Conservation (phyloP, 257 asterid genomes). For the Gardenia jasminoides region DNA sequence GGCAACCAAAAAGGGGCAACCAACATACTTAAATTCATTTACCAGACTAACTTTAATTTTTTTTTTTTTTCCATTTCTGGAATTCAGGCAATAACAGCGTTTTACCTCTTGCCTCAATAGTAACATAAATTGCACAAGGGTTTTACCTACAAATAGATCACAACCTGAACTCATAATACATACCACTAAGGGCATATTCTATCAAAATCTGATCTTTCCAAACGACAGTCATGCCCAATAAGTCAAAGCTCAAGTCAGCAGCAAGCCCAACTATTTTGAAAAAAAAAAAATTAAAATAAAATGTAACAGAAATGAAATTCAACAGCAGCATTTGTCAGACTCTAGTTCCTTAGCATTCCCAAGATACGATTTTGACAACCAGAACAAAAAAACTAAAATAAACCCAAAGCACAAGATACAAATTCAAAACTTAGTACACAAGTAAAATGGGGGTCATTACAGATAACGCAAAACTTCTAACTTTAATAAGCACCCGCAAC, state of each 20-base stretch:
- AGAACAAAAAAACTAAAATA: neutral
- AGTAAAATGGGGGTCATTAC: neutral
- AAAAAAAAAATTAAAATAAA: neutral
- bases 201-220: neutral
- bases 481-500: slow-evolving; percentile 3
- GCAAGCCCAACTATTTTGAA: neutral
- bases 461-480: neutral
- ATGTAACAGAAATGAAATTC: neutral
- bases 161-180: neutral
- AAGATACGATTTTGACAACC: neutral
- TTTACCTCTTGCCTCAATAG: neutral
- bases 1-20: neutral
- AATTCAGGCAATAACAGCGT: neutral
- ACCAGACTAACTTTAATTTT: neutral
- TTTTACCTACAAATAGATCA: neutral
- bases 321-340: neutral
- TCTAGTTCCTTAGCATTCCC: neutral
- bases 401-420: neutral
- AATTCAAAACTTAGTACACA: neutral
- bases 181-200: neutral
- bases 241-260: neutral
- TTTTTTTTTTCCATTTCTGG: neutral
- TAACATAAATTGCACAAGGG: neutral
- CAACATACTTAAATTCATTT: neutral
- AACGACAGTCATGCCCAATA: neutral